Conservation (phyloP, 345 rosid genomes). For the Conringia planisiliqua region DNA sequence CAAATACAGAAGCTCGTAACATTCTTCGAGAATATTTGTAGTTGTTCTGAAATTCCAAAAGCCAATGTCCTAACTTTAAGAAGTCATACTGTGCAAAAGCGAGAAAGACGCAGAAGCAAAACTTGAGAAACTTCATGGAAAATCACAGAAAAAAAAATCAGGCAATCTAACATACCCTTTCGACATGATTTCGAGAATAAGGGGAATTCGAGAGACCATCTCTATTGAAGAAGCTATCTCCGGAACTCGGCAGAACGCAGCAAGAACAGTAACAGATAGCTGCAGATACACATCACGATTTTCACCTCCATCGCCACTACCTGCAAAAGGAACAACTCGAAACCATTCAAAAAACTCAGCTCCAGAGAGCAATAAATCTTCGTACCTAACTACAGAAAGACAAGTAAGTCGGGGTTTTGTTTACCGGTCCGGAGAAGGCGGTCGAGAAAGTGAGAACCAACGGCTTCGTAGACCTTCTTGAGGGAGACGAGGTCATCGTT, state of each 20-base stretch:
- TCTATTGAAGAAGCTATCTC: constrained; percentile 72
- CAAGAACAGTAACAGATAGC: constrained; percentile 68
- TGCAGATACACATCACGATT: constrained; percentile 75
- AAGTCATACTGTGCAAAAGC: not conserved
- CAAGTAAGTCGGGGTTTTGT: not conserved
- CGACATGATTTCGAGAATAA: constrained; percentile 55
- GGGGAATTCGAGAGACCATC: constrained; percentile 66
- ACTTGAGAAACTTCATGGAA: not conserved
- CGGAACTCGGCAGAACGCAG: constrained; percentile 70
- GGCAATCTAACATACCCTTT: constrained; percentile 39
- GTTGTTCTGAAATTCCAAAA: constrained; percentile 41
- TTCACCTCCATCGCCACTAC: constrained; percentile 39
- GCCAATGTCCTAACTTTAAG: constrained; percentile 1
- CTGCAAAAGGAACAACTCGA: constrained; percentile 25
- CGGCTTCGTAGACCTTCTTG: constrained; percentile 56
- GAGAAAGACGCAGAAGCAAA: not conserved
- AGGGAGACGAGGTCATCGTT: constrained; percentile 58
- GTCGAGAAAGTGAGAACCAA: constrained; percentile 62
- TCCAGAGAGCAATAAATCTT: not conserved
- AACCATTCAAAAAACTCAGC: constrained; percentile 1
- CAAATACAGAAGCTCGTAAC: constrained; percentile 71
- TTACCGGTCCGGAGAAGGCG: constrained; percentile 78
- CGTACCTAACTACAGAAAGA: not conserved
- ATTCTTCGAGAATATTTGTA: constrained; percentile 52
- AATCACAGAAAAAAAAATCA: not conserved